Base-by-base conservation (phyloP, 176 grass and related monocot species). In the Triticum timopheevii region DNA sequence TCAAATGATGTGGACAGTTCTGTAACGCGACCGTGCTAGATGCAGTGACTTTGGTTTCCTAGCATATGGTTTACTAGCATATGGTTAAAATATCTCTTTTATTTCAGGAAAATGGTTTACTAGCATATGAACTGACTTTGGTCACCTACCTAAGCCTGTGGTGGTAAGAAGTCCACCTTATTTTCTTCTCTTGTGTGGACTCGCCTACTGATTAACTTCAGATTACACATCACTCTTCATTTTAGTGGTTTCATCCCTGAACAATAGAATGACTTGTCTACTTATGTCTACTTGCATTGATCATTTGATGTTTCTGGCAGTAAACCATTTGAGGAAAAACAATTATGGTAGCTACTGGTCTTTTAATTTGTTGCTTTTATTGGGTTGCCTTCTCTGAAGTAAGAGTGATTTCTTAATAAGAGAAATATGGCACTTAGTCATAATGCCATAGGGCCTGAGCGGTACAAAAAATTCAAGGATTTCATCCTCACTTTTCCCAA, bases 61-160 rank as follows among this genome's bases (percentile, higher is more conserved):
- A 30, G 28, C 28, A 30, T 30, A 30, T 30, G 28, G 28, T 30
- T 2, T 30, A 30, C 28, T 30, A 30, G 28, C 28, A 30, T 30
- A 30, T 30, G 28, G 28, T 30, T 30, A 30, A 30, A 30, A 30
- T 30, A 30, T 27, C 42, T 31, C 13, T 75, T 71, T 54, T 68
- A 30, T 30, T 30, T 59, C 85, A 98, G 96, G 97, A 90, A 79
- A 99, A 99, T 93, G 97, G 97, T 16, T 90, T 99, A 42, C 94
- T 91, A 92, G 94, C 97, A 87, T 99, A 97, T 92, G 97, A 88
- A 24, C 92, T 99, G 75, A 99, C 97, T 25, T 87, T 99, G 80
- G 42, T 92, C 67, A 89, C 92, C 42, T 99, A 99, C 80, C 7
- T 99, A 8, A 78, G 90, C 77, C 89, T 99, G 44, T 99, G 97